Conservation (phyloP, 1,139 yeast species). For the Candida sojae region DNA sequence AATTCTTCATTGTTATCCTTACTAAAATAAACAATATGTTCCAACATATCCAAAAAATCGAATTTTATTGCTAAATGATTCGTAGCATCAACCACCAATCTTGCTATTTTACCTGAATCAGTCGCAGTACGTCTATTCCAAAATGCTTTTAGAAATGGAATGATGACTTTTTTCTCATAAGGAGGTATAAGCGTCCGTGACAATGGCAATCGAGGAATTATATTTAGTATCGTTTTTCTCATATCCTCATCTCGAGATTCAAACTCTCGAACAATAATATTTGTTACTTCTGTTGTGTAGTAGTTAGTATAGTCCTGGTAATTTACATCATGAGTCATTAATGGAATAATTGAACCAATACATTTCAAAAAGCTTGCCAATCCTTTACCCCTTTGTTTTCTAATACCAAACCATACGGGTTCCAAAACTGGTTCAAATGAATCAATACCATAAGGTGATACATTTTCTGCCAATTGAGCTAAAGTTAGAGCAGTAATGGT, state of each 20-base stretch:
- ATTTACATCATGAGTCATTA: constrained; percentile 62
- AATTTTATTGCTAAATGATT: constrained; percentile 64
- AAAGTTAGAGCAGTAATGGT: constrained; percentile 71
- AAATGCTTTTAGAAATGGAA: constrained; percentile 67
- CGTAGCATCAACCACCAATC: constrained; percentile 74
- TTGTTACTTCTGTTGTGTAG: constrained; percentile 74
- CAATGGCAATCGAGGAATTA: constrained; percentile 35
- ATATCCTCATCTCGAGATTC: constrained; percentile 87
- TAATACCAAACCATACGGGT: constrained; percentile 80
- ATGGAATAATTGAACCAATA: constrained; percentile 77
- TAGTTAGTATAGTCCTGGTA: constrained; percentile 74
- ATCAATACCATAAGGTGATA: constrained; percentile 89
- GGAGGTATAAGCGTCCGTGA: constrained; percentile 28
- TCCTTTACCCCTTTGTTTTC: constrained; percentile 74
- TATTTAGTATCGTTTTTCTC: constrained; percentile 67
- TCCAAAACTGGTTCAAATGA: constrained; percentile 72
- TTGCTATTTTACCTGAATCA: constrained; percentile 47
- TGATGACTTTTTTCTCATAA: constrained; percentile 47
- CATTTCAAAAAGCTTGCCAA: constrained; percentile 78
- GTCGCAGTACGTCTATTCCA: constrained; percentile 78
- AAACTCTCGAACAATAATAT: constrained; percentile 70
- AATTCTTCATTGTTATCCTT: constrained; percentile 85
- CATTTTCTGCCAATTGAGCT: constrained; percentile 79
- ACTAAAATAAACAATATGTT: constrained; percentile 55
- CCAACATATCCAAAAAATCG: constrained; percentile 65